A percentile compares a stretch with the other conserved stretches of the same genome.
phyloP scores from a whole-genome alignment of 495 filamentous ascomycete species.

The Glarea lozoyensis region DNA sequence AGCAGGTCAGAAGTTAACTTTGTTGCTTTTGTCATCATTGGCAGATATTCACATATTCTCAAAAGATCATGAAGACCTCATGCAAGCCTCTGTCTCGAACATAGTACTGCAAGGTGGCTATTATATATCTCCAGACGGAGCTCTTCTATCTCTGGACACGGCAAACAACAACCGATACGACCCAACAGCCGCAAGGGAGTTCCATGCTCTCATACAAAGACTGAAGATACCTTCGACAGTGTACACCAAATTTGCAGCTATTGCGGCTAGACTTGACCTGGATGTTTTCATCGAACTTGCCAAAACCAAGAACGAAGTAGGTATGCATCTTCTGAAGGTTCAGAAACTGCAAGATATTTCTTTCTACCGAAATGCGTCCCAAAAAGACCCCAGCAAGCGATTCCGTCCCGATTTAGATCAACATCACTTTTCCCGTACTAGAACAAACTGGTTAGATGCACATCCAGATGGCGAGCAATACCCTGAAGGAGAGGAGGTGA shows the following conservation, averaged over 20 bases:
- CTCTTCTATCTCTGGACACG: conserved; percentile 3
- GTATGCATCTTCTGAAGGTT: conserved; percentile 11
- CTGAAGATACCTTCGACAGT: conserved; percentile 12
- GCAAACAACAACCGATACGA: conserved; percentile 18
- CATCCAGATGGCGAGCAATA: conserved; percentile 11
- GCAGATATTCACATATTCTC: conserved; percentile 12
- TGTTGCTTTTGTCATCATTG: conserved; percentile 15
- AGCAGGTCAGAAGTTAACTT: conserved; percentile 8
- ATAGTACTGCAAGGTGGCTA: conserved; percentile 18
- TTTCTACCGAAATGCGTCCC: conserved; percentile 13
- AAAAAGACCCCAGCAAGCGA: not conserved
- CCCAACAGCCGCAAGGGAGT: conserved; percentile 2
- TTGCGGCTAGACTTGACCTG: conserved; percentile 7
- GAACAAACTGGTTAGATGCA: conserved; percentile 10
- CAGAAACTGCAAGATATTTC: conserved; percentile 13
- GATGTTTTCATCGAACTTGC: conserved; percentile 10
- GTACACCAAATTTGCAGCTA: conserved; percentile 16
- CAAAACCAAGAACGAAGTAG: conserved; percentile 9
- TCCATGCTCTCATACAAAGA: conserved; percentile 14
- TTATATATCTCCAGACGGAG: conserved; percentile 4
- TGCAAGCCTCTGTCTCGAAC: conserved; percentile 5
- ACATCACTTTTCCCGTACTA: conserved; percentile 14
- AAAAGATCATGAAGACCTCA: conserved; percentile 1
- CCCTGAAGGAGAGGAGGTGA: conserved; percentile 9
- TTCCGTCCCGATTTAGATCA: conserved; percentile 14